Evolutionary conservation across 352 stramenopile species (phyloP), one percentile per base, ranked within the genome.

Genomic region (Globisporangium lucens): DNA sequence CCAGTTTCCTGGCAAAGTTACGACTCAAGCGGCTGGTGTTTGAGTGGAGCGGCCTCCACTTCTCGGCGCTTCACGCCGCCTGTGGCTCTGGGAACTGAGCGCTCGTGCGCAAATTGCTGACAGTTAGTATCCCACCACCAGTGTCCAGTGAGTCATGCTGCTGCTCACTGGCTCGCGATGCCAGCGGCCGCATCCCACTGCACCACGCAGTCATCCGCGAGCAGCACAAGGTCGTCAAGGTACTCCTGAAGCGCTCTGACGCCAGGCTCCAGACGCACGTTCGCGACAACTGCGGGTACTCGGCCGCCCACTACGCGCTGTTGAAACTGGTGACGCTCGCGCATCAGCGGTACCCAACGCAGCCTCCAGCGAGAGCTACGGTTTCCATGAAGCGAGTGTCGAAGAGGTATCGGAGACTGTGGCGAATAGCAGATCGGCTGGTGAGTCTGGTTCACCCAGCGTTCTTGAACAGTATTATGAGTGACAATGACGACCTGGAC

Each of bases 141-240:
- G 7, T 38, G 4, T 1, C 33, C 8, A 4, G 15, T n/a, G 15
- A 13, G 4, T n/a, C 30, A 36, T 15, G 22, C 20, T 64, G 69
- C 8, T 83, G 73, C 58, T 56, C 70, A 3, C 47, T 91, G 0
- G 66, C 71, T 17, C 67, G 72, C 36, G 79, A 89, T 33, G 43
- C 58, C 0, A 75, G 71, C n/a, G 81, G 80, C 2, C 76, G 84
- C 0, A 72, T 78, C 53, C 66, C 77, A 38, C 56, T 92, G 38
- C 82, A 92, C 33, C 80, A 90, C 12, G 80, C 82, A 20, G 75
- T 80, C 2, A 66, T 90, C 22, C 69, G 52, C 4, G 77, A 85
- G 17, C 71, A 78, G 10, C 68, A 75, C 4, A 65, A 68, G 10
- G 63, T 86, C 5, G 61, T 75, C 20, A 77, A 65, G 12, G 43